Conservation (phyloP, 2,329 filamentous ascomycete species). For the Paraphaeosphaeria minitans region DNA sequence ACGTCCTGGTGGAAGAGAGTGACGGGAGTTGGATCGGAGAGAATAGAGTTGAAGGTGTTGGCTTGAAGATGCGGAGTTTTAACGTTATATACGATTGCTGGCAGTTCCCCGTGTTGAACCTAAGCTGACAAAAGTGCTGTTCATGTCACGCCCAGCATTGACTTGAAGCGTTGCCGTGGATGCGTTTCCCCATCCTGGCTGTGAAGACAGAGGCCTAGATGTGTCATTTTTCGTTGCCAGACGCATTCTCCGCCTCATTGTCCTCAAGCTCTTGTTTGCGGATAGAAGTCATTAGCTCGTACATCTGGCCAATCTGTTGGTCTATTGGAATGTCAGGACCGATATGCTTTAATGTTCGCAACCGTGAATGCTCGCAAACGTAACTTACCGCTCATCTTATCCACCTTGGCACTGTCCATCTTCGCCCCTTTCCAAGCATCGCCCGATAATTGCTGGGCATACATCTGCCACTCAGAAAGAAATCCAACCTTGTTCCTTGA, state of each 20-base stretch:
- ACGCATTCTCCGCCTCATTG: conserved; percentile 50
- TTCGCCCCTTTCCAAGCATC: conserved; percentile 83
- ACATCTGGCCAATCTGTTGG: conserved; percentile 90
- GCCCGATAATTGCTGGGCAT: conserved; percentile 90
- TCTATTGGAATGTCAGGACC: conserved; percentile 58
- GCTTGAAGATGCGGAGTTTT: not conserved
- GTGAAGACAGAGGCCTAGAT: conserved; percentile 3
- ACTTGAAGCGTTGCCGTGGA: not conserved
- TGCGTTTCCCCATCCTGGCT: not conserved
- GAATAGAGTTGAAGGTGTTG: not conserved
- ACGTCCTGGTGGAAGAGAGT: not conserved
- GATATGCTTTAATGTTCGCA: conserved; percentile 10
- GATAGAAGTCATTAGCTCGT: conserved; percentile 90
- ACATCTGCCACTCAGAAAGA: conserved; percentile 93
- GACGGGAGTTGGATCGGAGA: not conserved
- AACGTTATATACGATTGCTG: not conserved
- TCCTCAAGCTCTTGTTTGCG: conserved; percentile 57
- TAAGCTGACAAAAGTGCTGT: not conserved
- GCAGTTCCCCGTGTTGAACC: not conserved
- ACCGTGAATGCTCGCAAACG: not conserved
- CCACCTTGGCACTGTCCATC: conserved; percentile 80
- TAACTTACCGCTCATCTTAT: conserved; percentile 88
- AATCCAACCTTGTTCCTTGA: conserved; percentile 77
- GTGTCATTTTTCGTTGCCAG: conserved; percentile 35
- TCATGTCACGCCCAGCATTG: conserved; percentile 1